Conservation (phyloP, 108 stramenopile genomes). For the Seminavis robusta region DNA sequence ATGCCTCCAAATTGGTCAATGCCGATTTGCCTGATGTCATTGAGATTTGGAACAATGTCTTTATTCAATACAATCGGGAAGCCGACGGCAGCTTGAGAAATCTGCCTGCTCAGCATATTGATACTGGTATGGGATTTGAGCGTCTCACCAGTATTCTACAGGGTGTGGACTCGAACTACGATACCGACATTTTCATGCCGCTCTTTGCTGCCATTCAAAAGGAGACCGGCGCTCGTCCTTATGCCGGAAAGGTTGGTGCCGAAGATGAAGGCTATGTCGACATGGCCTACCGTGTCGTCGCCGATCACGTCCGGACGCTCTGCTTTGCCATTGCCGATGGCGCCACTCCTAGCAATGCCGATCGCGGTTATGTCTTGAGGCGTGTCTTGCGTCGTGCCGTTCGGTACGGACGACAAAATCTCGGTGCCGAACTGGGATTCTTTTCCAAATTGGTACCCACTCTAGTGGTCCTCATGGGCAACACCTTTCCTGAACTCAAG, state of each 20-base stretch:
- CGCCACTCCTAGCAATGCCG: constrained; percentile 95
- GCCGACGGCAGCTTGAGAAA: constrained; percentile 77
- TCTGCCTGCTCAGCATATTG: constrained; percentile 96
- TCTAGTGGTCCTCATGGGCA: constrained; percentile 86
- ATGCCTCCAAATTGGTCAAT: constrained; percentile 94
- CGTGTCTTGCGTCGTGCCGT: constrained; percentile 96
- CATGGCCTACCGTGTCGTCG: constrained; percentile 99
- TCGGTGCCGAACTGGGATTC: constrained; percentile 93
- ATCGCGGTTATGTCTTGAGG: constrained; percentile 96
- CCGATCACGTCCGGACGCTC: constrained; percentile 98
- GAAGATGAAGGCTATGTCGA: constrained; percentile 87
- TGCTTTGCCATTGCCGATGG: constrained; percentile 99
- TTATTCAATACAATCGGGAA: constrained; percentile 99
- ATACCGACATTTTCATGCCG: constrained; percentile 97
- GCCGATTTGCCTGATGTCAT: constrained; percentile 94
- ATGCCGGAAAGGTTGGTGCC: constrained; percentile 87
- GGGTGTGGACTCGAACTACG: constrained; percentile 94
- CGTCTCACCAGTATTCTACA: constrained; percentile 95
- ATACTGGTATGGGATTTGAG: constrained; percentile 99
- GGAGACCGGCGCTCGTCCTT: constrained; percentile 82
- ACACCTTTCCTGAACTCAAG: constrained; percentile 90
- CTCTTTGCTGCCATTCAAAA: constrained; percentile 91
- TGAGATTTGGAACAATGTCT: constrained; percentile 99
- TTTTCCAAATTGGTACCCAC: constrained; percentile 90
- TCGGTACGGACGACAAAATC: constrained; percentile 92